phyloP scores from a whole-genome alignment of 306 rosid species.

The Medicago ruthenica region DNA sequence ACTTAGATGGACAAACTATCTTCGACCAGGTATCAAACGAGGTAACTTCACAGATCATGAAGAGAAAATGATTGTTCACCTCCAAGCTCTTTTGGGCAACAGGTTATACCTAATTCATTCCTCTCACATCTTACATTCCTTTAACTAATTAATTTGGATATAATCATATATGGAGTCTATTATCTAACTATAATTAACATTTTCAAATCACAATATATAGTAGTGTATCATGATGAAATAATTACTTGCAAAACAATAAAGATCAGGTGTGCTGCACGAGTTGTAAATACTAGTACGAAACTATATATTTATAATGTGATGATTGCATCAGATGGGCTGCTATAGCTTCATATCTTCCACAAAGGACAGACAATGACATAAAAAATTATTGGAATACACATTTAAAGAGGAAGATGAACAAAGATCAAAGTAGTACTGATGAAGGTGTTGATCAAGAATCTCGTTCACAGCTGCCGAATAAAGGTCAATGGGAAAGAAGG shows the following conservation, averaged over 20 bases:
- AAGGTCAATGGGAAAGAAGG: conserved; percentile 97
- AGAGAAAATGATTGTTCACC: conserved; percentile 88
- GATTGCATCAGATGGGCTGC: conserved; percentile 70
- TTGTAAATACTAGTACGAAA: too few relatives aligned
- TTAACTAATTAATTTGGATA: background rate
- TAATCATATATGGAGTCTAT: background rate
- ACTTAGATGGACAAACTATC: conserved; percentile 94
- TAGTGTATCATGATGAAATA: too few relatives aligned
- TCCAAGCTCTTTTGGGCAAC: conserved; percentile 93
- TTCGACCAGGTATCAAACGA: conserved; percentile 87
- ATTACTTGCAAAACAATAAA: too few relatives aligned
- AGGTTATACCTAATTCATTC: conserved; percentile 46
- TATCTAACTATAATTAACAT: background rate
- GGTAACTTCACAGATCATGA: conserved; percentile 84
- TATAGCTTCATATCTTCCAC: conserved; percentile 66
- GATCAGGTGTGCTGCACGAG: too few relatives aligned
- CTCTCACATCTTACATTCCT: background rate
- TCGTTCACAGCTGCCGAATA: conserved; percentile 26
- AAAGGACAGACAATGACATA: conserved; percentile 49
- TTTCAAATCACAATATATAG: background rate
- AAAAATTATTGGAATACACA: conserved; percentile 77
- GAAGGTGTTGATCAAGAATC: conserved; percentile 40
- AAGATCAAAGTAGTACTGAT: conserved; percentile 33
- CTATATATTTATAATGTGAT: too few relatives aligned
- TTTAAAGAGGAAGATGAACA: conserved; percentile 61